phyloP scores from a whole-genome alignment of 139 green algal genomes.

The Pleodorina starrii region DNA sequence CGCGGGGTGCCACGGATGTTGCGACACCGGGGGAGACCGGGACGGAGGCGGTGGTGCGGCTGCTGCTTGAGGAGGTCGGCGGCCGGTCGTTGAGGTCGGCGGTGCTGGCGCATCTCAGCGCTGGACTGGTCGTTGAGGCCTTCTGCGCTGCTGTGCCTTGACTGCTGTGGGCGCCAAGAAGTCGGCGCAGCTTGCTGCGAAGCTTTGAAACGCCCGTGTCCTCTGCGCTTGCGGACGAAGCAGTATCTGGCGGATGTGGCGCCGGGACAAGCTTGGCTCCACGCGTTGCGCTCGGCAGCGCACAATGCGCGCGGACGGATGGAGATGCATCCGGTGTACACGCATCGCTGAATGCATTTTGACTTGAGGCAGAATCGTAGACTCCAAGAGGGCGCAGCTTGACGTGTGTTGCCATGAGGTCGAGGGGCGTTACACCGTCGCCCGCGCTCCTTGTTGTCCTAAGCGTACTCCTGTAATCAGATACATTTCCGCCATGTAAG shows the following conservation, averaged over 20 bases:
- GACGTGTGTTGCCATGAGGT: not conserved
- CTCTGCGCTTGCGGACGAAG: not conserved
- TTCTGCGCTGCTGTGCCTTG: not conserved
- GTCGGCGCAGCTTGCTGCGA: slow-evolving; percentile 2
- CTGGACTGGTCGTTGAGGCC: not conserved
- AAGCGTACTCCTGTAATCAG: not conserved
- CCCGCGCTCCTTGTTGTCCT: not conserved
- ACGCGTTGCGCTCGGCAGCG: not conserved
- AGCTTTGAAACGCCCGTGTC: slow-evolving; percentile 13
- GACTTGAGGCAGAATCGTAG: not conserved
- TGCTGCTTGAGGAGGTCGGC: not conserved
- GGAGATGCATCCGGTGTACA: not conserved
- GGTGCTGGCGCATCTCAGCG: not conserved
- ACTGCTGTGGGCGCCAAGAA: not conserved
- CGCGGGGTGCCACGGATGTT: not conserved
- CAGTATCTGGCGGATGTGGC: slow-evolving; percentile 5
- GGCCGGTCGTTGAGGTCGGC: not conserved
- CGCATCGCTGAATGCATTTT: not conserved
- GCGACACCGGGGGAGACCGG: not conserved
- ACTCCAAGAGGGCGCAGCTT: slow-evolving; percentile 10
- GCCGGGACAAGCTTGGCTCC: not conserved
- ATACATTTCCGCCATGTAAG: not conserved
- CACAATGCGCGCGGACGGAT: not conserved
- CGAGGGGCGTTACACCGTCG: not conserved
- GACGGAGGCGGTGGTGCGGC: not conserved